A percentile compares a stretch with the other conserved stretches of the same genome.
Conservation (phyloP, 2,329 filamentous ascomycete species). For the Fusarium siculi region DNA sequence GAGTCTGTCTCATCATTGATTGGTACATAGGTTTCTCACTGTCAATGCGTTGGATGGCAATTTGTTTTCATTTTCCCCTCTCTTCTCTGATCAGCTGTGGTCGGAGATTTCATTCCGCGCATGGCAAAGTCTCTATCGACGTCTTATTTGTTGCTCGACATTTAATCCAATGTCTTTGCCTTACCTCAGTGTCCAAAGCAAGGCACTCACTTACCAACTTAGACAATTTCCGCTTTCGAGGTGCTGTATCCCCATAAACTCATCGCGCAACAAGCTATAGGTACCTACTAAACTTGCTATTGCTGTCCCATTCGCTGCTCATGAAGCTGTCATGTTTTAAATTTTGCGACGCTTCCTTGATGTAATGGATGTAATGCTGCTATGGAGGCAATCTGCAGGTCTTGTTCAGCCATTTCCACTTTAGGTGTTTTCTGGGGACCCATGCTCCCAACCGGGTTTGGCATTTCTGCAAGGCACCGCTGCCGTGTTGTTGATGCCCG, state of each 20-base stretch:
- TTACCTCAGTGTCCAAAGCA: background rate
- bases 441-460: background rate
- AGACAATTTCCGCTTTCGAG: background rate
- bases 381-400: constrained; percentile 7
- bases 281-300: background rate
- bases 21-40: background rate
- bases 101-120: constrained; percentile 1
- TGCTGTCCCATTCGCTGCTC: background rate
- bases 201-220: background rate
- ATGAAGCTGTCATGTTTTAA: background rate
- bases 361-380: constrained; percentile 31
- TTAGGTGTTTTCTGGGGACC: background rate
- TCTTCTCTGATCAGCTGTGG: background rate
- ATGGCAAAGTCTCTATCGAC: background rate
- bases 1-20: background rate
- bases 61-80: background rate
- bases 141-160: background rate
- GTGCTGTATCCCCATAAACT: background rate
- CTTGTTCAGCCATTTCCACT: constrained; percentile 23
- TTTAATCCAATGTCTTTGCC: background rate
- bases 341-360: constrained; percentile 9
- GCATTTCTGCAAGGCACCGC: constrained; percentile 15
- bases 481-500: constrained; percentile 1
- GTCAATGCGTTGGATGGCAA: background rate
- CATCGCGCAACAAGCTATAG: background rate